These are phyloP conservation scores for Scutellospora calospora DNA, from an alignment of 371 early-diverging fungal species.

Conservation along the genomic window DNA sequence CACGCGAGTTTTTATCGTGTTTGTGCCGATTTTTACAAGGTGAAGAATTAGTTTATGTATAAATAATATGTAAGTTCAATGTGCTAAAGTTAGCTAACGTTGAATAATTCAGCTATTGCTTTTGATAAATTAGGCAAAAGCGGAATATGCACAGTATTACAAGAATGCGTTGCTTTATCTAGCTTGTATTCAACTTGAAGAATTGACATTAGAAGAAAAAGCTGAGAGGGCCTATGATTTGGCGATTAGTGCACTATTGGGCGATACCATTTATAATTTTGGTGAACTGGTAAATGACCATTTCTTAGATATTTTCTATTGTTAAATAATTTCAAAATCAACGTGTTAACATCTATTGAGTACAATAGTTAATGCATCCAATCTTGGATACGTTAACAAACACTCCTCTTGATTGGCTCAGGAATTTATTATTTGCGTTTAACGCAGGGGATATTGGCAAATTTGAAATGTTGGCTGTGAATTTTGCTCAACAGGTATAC, in stretches of 20 bases:
- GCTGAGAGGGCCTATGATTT: slow-evolving; percentile 91
- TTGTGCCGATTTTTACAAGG: slow-evolving; percentile 95
- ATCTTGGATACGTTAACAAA: slow-evolving; percentile 84
- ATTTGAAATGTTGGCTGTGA: slow-evolving; percentile 82
- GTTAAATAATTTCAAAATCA: background rate
- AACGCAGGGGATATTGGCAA: slow-evolving; percentile 94
- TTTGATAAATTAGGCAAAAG: slow-evolving; percentile 72
- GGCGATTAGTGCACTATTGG: slow-evolving; percentile 89
- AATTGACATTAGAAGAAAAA: slow-evolving; percentile 77
- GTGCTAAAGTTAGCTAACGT: background rate
- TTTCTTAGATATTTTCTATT: background rate
- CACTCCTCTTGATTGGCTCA: slow-evolving; percentile 89
- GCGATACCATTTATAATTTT: slow-evolving; percentile 98
- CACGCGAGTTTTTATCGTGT: slow-evolving; percentile 95
- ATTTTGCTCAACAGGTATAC: slow-evolving; percentile 78
- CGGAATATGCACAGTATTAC: slow-evolving; percentile 93
- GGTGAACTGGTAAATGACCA: slow-evolving; percentile 86
- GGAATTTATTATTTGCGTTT: slow-evolving; percentile 87
- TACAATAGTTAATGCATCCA: slow-evolving; percentile 90
- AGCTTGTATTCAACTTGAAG: slow-evolving; percentile 88
- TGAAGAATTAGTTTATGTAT: slow-evolving; percentile 42
- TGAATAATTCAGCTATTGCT: background rate
- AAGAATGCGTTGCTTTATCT: slow-evolving; percentile 93
- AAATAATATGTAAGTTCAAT: background rate
- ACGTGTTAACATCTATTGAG: background rate